These are phyloP conservation scores for Sclerotinia sclerotiorum DNA, from an alignment of 2,329 filamentous ascomycete genomes.

Conservation along the genomic window DNA sequence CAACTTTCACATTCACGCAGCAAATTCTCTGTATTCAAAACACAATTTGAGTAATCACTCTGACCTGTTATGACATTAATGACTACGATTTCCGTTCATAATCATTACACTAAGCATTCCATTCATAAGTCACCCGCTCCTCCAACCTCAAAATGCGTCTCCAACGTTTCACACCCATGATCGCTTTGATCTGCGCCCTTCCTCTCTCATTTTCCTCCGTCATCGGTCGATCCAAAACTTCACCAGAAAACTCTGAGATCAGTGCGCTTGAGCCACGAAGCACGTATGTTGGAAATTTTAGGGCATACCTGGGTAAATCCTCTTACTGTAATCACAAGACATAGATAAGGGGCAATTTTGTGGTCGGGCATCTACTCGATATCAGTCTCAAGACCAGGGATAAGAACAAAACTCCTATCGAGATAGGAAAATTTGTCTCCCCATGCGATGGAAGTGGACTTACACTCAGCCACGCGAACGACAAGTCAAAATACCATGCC, in stretches of 20 bases:
- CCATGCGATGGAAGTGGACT: neutral
- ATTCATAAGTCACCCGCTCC: neutral
- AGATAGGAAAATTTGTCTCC: neutral
- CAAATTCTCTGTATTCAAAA: rapidly evolving
- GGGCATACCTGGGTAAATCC: no score
- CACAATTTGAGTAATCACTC: neutral
- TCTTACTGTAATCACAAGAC: no score
- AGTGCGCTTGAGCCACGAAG: neutral
- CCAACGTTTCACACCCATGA: neutral
- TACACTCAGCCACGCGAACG: neutral
- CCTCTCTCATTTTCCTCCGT: neutral
- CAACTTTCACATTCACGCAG: neutral
- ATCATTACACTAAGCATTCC: neutral
- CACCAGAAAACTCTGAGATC: neutral
- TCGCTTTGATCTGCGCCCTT: neutral
- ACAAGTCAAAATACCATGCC: neutral
- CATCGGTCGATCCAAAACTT: neutral
- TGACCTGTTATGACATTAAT: neutral
- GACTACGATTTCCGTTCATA: neutral
- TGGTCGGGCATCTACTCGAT: neutral
- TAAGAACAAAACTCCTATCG: neutral
- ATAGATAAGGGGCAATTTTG: neutral
- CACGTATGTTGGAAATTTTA: no score
- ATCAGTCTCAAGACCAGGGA: neutral
- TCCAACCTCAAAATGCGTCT: neutral